Conservation (phyloP, 73 alveolate genomes). For the Diophrys sp. region DNA sequence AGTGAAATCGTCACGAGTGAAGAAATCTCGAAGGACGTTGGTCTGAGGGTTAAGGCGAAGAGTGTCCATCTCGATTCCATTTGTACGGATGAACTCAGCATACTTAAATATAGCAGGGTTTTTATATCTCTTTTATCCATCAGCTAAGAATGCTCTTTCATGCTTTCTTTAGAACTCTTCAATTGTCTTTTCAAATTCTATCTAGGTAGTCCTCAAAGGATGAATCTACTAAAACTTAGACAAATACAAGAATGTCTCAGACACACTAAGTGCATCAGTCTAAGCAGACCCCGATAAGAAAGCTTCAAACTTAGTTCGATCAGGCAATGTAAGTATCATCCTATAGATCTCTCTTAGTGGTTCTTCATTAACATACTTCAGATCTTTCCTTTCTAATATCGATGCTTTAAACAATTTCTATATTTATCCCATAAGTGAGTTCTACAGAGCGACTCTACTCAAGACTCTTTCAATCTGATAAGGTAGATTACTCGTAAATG, state of each 20-base stretch:
- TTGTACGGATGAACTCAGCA: slow-evolving; percentile 27
- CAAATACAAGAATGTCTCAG: slow-evolving; percentile 52
- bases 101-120: slow-evolving; percentile 26
- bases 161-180: slow-evolving; percentile 47
- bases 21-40: slow-evolving; percentile 13
- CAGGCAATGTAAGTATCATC: slow-evolving; percentile 35
- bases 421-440: slow-evolving; percentile 25
- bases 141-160: slow-evolving; percentile 33
- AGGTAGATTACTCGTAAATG: slow-evolving; percentile 35
- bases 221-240: slow-evolving; percentile 42
- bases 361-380: slow-evolving; percentile 46
- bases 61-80: slow-evolving; percentile 27
- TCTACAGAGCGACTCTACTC: slow-evolving; percentile 24
- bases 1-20: slow-evolving; percentile 33
- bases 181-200: slow-evolving; percentile 44
- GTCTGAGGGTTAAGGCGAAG: slow-evolving; percentile 13
- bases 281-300: slow-evolving; percentile 47
- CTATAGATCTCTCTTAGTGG: slow-evolving; percentile 48
- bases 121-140: slow-evolving; percentile 39
- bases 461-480: slow-evolving; percentile 23
- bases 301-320: slow-evolving; percentile 42
- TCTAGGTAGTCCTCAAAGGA: slow-evolving; percentile 49
- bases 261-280: slow-evolving; percentile 36
- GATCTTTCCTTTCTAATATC: slow-evolving; percentile 34
- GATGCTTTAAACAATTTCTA: slow-evolving; percentile 34